Evolutionary conservation across 2,329 filamentous ascomycete species (phyloP), one percentile per base, ranked within the genome.

Genomic region (Epicoccum sorghinum): DNA sequence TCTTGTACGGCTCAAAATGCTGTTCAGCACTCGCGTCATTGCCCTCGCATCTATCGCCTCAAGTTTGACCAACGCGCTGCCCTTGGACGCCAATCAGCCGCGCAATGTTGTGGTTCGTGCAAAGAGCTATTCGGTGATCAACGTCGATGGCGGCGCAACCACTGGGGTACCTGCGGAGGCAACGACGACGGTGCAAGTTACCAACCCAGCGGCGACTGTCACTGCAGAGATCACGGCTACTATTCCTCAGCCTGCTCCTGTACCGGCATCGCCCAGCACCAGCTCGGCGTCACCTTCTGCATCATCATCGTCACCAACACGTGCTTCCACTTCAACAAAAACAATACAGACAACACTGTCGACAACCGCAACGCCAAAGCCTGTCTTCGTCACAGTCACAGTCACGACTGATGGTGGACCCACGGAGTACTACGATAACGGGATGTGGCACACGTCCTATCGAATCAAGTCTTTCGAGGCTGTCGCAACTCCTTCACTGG

Each of bases 401-500:
- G 57, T 71, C 12, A 67, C 71, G 2, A 56, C 62, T 23, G 53
- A 61, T 8, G 56, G 59, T 7, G 63, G 52, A 7, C 64, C 73
- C 7, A 74, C 71, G 2, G 60, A 70, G 30, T 79, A 75, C 65
- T 79, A 79, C 52, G 77, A 79, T 52, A 63, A 77, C 46, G 77
- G 77, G n/a, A 60, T 76, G 62, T 79, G 77, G 77, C 76, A 79
- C 55, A 79, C 77, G 5, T 66, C 55, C 22, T 79, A 79, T 57
- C 61, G 65, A 0, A 58, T 77, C 55, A 75, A 76, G 57, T 70
- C 66, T 7, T 72, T 67, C 33, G 60, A 58, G 39, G 46, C 57
- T 12, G 59, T 44, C 22, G 62, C 52, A 14, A 45, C 52, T 37
- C 41, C 49, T 4, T 32, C 41, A 24, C 38, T 42, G 4, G 35